Conservation (phyloP, 2,329 filamentous ascomycete genomes). For the Clonostachys rosea region DNA sequence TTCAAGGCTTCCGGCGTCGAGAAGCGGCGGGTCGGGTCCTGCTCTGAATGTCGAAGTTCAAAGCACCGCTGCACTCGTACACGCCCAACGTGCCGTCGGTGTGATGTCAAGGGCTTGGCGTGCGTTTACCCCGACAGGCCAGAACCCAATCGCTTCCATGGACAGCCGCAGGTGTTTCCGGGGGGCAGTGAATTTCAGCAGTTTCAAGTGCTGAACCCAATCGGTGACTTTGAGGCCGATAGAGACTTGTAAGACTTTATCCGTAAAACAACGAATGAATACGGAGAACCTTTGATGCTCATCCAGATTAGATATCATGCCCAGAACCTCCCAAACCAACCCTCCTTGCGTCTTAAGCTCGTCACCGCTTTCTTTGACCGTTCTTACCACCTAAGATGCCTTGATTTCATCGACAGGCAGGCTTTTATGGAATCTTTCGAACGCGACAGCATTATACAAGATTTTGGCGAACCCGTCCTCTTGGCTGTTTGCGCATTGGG, state of each 20-base stretch:
- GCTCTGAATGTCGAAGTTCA: slow-evolving; percentile 14
- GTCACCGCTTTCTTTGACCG: slow-evolving; percentile 11
- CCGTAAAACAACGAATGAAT: background rate
- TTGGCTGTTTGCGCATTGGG: slow-evolving; percentile 15
- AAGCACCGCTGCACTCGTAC: slow-evolving; percentile 17
- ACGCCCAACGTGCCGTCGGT: slow-evolving; percentile 16
- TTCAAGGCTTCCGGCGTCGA: slow-evolving; percentile 17
- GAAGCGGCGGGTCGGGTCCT: slow-evolving; percentile 17
- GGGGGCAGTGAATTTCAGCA: no score
- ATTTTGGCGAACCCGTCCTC: slow-evolving; percentile 13
- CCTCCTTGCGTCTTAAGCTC: slow-evolving; percentile 4
- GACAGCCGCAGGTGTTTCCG: no score
- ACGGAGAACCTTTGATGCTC: background rate
- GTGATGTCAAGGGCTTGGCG: slow-evolving; percentile 5
- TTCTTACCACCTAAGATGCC: slow-evolving; percentile 12
- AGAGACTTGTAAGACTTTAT: no score
- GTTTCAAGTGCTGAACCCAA: no score
- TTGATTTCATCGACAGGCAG: slow-evolving; percentile 13
- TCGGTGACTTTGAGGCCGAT: no score
- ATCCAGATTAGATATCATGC: slow-evolving; percentile 6
- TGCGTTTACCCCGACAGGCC: background rate
- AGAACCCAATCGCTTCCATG: background rate
- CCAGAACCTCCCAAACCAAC: slow-evolving; percentile 10
- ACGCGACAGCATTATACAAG: slow-evolving; percentile 8
- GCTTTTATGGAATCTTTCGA: slow-evolving; percentile 15